A percentile compares a stretch with the other conserved stretches of the same genome.
phyloP scores from a whole-genome alignment of 306 rosid species.

The Prunus padus region DNA sequence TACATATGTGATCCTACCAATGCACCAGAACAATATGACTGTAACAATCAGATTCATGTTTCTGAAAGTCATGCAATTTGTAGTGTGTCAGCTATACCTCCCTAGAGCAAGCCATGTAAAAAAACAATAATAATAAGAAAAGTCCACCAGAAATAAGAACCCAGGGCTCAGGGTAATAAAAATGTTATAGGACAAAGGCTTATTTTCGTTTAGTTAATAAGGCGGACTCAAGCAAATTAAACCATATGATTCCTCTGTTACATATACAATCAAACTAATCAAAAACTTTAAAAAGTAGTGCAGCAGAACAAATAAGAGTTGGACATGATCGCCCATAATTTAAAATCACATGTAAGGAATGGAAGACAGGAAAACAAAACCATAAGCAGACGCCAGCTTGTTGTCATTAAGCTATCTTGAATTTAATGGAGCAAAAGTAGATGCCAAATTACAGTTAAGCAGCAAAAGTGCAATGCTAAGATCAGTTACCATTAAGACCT shows the following conservation, averaged over 20 bases:
- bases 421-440: slow-evolving; percentile 24
- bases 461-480: slow-evolving; percentile 29
- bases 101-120: not conserved
- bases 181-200: not conserved
- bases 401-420: slow-evolving; percentile 31
- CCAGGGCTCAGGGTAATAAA: not conserved
- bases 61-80: not conserved
- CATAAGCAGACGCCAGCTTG: slow-evolving; percentile 20
- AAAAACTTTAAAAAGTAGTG: not conserved
- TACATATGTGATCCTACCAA: not conserved
- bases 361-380: slow-evolving; percentile 27
- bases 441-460: slow-evolving; percentile 23
- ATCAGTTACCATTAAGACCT: slow-evolving; percentile 38
- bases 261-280: not conserved
- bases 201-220: not conserved
- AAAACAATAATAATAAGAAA: not conserved
- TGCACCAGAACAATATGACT: not conserved
- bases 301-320: slow-evolving; percentile 7
- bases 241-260: not conserved
- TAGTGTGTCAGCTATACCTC: not conserved
- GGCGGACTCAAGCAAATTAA: not conserved
- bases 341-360: slow-evolving; percentile 16
- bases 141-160: not conserved
- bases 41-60: not conserved
- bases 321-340: slow-evolving; percentile 14